Evolutionary conservation across 345 rosid genomes (phyloP).

Genomic region (Brassica incana): DNA sequence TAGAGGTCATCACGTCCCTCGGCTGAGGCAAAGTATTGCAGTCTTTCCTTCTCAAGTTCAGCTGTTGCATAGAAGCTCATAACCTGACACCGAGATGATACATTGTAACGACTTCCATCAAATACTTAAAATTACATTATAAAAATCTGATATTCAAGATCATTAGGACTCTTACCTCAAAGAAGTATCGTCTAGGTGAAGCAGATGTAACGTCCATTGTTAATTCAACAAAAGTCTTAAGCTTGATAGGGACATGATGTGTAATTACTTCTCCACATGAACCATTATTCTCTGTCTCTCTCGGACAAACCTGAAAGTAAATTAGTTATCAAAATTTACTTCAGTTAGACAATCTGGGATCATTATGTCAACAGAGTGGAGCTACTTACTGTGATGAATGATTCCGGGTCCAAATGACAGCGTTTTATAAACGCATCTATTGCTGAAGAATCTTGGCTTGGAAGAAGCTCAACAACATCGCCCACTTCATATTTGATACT

Average conservation of each 20-base stretch:
- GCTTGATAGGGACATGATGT: slow-evolving; percentile 53
- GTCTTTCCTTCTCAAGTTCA: slow-evolving; percentile 80
- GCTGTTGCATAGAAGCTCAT: slow-evolving; percentile 89
- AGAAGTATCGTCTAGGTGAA: slow-evolving; percentile 86
- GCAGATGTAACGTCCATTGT: slow-evolving; percentile 98
- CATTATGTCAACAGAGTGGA: not conserved
- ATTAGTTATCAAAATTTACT: slow-evolving; percentile 7
- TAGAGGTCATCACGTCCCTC: slow-evolving; percentile 96
- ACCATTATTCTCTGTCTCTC: slow-evolving; percentile 44
- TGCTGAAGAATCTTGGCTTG: slow-evolving; percentile 61
- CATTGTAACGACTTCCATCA: not conserved
- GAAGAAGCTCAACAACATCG: slow-evolving; percentile 87
- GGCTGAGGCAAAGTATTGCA: slow-evolving; percentile 80
- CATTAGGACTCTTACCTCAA: slow-evolving; percentile 66
- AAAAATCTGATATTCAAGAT: not conserved
- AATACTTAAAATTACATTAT: too few species aligned
- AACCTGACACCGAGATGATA: slow-evolving; percentile 46
- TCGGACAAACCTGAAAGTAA: slow-evolving; percentile 56
- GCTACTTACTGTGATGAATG: slow-evolving; percentile 66
- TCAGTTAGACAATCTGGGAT: not conserved
- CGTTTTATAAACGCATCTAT: slow-evolving; percentile 69
- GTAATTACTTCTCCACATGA: slow-evolving; percentile 29
- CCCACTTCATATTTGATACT: slow-evolving; percentile 65
- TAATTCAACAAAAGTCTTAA: slow-evolving; percentile 69
- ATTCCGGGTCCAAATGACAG: slow-evolving; percentile 79